Conservation (phyloP, 805 yeast genomes). For the Wickerhamomyces bisporus region DNA sequence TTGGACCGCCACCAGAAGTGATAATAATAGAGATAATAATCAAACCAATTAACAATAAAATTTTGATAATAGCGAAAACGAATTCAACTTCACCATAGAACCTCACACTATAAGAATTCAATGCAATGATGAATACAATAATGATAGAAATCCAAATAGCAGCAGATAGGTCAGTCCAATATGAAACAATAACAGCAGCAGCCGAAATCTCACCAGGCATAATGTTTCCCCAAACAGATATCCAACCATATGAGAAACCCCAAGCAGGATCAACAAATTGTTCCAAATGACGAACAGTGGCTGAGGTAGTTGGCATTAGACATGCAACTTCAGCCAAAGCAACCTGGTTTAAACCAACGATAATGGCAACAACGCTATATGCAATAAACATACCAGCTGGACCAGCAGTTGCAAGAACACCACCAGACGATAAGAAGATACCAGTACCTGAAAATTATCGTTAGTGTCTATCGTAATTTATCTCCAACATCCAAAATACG, state of each 20-base stretch:
- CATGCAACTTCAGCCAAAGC: slow-evolving; percentile 34
- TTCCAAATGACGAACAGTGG: slow-evolving; percentile 31
- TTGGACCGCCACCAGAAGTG: slow-evolving; percentile 38
- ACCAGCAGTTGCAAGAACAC: slow-evolving; percentile 30
- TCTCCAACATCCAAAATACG: no score
- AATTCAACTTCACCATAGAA: slow-evolving; percentile 49
- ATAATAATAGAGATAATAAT: slow-evolving; percentile 43
- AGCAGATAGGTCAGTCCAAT: slow-evolving; percentile 38
- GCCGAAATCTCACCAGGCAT: slow-evolving; percentile 42
- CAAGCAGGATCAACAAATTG: slow-evolving; percentile 37
- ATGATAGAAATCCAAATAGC: slow-evolving; percentile 40
- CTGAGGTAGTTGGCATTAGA: slow-evolving; percentile 33
- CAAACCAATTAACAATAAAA: slow-evolving; percentile 39
- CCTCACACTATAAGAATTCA: slow-evolving; percentile 32
- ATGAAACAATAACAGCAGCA: slow-evolving; percentile 37
- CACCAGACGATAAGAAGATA: slow-evolving; percentile 33
- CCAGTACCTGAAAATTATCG: no score
- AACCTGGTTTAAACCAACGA: slow-evolving; percentile 34
- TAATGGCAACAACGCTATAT: slow-evolving; percentile 27
- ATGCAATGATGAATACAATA: slow-evolving; percentile 28
- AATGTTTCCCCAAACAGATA: slow-evolving; percentile 36
- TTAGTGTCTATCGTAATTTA: no score
- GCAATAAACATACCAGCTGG: slow-evolving; percentile 32
- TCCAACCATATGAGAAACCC: slow-evolving; percentile 43
- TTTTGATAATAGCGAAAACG: slow-evolving; percentile 36